Evolutionary conservation across 2,329 filamentous ascomycete genomes (phyloP).

Genomic region (Beauveria sp.): DNA sequence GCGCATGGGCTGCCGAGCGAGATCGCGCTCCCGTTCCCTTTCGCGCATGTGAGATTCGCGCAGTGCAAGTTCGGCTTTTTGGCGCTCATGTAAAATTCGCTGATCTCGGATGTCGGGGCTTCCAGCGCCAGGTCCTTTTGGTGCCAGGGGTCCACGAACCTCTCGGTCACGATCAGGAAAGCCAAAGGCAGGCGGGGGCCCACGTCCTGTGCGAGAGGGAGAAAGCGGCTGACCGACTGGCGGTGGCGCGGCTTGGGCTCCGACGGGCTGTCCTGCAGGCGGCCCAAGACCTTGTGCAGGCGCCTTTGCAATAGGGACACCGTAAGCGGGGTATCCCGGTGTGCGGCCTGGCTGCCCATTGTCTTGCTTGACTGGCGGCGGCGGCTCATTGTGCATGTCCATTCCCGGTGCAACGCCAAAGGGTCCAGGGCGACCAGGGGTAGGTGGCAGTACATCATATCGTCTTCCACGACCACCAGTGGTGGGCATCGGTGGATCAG

Average conservation of each 20-base stretch:
- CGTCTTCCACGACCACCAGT: slow-evolving; percentile 42
- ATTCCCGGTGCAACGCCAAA: slow-evolving; percentile 38
- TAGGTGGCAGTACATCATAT: slow-evolving; percentile 33
- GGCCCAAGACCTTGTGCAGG: slow-evolving; percentile 24
- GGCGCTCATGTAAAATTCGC: slow-evolving; percentile 26
- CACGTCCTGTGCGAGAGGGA: slow-evolving; percentile 36
- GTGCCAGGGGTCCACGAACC: slow-evolving; percentile 30
- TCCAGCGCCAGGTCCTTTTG: slow-evolving; percentile 28
- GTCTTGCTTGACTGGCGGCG: slow-evolving; percentile 35
- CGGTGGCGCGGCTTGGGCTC: slow-evolving; percentile 19
- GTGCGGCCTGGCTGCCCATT: slow-evolving; percentile 24
- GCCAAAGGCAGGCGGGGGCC: slow-evolving; percentile 34
- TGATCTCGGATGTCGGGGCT: slow-evolving; percentile 28
- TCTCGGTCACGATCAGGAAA: slow-evolving; percentile 39
- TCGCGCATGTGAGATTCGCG: slow-evolving; percentile 21
- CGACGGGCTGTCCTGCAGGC: slow-evolving; percentile 8
- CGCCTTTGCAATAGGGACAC: slow-evolving; percentile 39
- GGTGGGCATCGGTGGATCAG: slow-evolving; percentile 51
- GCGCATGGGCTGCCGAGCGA: slow-evolving; percentile 18
- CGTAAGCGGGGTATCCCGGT: slow-evolving; percentile 35
- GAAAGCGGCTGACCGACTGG: slow-evolving; percentile 39
- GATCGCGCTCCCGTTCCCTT: slow-evolving; percentile 19
- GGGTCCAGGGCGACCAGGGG: slow-evolving; percentile 28
- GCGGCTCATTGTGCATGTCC: slow-evolving; percentile 39
- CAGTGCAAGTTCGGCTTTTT: slow-evolving; percentile 24